Base-by-base conservation (phyloP, 2,329 filamentous ascomycete genomes). In the Monilinia aucupariae region DNA sequence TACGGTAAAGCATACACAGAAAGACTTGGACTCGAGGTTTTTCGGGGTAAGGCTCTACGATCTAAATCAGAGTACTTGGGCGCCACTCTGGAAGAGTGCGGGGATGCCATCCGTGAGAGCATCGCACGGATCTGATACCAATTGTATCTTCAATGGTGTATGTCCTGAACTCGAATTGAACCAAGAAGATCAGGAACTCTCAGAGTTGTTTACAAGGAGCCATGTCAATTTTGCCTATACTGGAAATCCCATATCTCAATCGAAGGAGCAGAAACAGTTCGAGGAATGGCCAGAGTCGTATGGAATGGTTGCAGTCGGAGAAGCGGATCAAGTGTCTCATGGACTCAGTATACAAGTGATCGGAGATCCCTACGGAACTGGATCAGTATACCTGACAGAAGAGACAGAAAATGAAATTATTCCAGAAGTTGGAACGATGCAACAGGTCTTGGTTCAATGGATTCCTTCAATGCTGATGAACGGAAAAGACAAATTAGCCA, bases 101-200 rank as follows among this genome's bases (percentile, higher is more conserved):
- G 64, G 59, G 12, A 62, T 64, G 59, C 62, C 62, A 13, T 64
- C 60, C n/a, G 47, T 64, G 4, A 45, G 43, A 22, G 54, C 60
- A 20, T 53, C 53, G 20, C 64, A 62, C 37, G 64, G 64, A 8
- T 59, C 58, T 15, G 64, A 66, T n/a, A 64, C 49, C 7, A 55
- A 64, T 32, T 62, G 64, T 12, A 58, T 66, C 39, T 66, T 66
- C 39, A 64, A 63, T n/a, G 64, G 64, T n/a, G 25, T 64, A 15
- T 60, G 59, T 15, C 64, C 64, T 2, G 54, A 66, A 37, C 52
- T 53, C 22, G 25, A 54, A 13, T 30, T 66, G 4, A 55, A 32
- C 0, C 13, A 27, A 22, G 49, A 60, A 48, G 53, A 66, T 6
- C 22, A 48, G 1, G 52, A 58, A 20, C 30, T 61, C 1, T 47